Evolutionary conservation across 441 rosid species (phyloP).

Genomic region (Pelargonium cotyledonis): DNA sequence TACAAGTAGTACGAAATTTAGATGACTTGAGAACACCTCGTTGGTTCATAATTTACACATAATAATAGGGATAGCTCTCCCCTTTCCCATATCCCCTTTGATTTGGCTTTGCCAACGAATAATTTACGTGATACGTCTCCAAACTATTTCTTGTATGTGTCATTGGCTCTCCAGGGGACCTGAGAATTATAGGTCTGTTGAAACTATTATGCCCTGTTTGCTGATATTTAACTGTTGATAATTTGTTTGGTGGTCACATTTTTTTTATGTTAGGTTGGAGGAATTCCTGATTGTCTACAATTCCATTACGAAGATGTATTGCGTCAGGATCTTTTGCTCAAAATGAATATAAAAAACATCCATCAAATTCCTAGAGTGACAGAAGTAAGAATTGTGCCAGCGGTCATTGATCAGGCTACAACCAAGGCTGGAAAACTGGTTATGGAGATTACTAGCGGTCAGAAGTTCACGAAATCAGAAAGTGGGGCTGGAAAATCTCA

Average conservation of each 20-base stretch:
- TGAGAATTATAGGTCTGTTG: not conserved
- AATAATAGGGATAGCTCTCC: no score
- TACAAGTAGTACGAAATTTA: no score
- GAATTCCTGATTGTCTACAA: not conserved
- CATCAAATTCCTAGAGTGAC: not conserved
- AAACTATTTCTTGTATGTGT: not conserved
- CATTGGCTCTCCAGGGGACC: not conserved
- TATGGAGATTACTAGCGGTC: not conserved
- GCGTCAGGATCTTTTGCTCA: constrained; percentile 1
- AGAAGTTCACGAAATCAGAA: constrained; percentile 2
- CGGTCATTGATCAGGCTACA: not conserved
- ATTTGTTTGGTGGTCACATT: not conserved
- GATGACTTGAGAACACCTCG: no score
- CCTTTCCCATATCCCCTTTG: no score
- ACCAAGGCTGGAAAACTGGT: not conserved
- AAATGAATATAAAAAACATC: not conserved
- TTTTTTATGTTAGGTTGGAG: not conserved
- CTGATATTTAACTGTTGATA: not conserved
- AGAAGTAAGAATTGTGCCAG: not conserved
- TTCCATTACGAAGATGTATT: constrained; percentile 2
- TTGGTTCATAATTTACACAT: no score
- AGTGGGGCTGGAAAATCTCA: constrained; percentile 2
- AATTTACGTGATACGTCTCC: not conserved
- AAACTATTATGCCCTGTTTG: not conserved
- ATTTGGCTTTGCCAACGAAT: not conserved